Conservation (phyloP, 2,329 filamentous ascomycete species). For the Penicillium sp. region DNA sequence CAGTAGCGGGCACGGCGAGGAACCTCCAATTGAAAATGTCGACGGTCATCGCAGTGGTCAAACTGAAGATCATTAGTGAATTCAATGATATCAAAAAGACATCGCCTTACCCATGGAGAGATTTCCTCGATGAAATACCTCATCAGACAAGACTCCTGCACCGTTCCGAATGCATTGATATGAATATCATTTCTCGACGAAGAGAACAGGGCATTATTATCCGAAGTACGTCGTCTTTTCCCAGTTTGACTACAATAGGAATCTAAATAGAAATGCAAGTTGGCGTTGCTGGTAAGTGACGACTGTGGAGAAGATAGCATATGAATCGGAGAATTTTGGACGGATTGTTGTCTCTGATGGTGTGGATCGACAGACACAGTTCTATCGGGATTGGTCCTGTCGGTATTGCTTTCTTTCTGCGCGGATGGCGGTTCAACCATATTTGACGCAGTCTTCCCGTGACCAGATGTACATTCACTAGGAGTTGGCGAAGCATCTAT, state of each 20-base stretch:
- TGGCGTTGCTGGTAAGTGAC: background rate
- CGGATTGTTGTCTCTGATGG: background rate
- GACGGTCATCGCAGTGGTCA: constrained; percentile 22
- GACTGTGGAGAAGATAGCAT: background rate
- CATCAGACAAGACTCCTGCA: constrained; percentile 22
- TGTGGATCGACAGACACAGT: background rate
- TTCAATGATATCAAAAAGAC: background rate
- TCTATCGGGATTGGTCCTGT: background rate
- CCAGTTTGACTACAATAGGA: background rate
- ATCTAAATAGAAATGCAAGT: background rate
- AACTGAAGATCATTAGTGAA: constrained; percentile 15
- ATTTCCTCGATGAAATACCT: constrained; percentile 28
- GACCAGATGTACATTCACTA: background rate
- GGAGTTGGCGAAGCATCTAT: background rate
- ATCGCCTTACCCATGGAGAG: constrained; percentile 22
- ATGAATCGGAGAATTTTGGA: background rate
- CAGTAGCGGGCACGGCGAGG: constrained; percentile 20
- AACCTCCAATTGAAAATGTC: constrained; percentile 22
- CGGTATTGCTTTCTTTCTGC: background rate
- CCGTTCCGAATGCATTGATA: background rate
- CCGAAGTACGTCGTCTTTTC: background rate
- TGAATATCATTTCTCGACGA: background rate
- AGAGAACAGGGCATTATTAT: background rate
- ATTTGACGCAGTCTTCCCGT: background rate
- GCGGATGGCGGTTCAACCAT: background rate